Base-by-base conservation (phyloP, 2,329 filamentous ascomycete genomes). In the Magnaporthales sp. region DNA sequence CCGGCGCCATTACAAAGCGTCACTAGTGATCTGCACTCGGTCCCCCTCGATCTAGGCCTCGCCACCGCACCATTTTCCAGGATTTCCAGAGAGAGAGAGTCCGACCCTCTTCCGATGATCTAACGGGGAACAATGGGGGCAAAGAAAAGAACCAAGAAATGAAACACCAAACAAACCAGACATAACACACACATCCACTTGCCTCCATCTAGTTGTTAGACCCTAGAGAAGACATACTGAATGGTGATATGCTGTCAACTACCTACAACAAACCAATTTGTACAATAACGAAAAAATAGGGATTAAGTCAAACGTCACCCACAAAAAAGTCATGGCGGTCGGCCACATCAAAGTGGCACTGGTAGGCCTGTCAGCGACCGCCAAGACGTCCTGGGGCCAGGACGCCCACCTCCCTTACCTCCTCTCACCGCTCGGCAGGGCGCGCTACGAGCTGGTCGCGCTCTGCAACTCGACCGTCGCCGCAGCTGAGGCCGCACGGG, bases 371-470 rank as follows among this genome's bases (percentile, higher is more conserved):
- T 69, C 70, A 7, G 26, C 68, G n/a, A 63, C 26, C 26, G 46
- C 66, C 26, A 54, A 32, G 38, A 66, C 67, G 26, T 63, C 62
- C 30, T 70, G 69, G 68, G 70, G 66, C 22, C 22, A 22, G 58
- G 24, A 72, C 29, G 84, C 82, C 2, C 87, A 89, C 70, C 80
- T 89, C 0, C 85, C 87, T 0, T 88, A 88, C 72, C 81, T 89
- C 2, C 73, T 80, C 31, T 83, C 83, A 0, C 73, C 79, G 0
- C 75, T 72, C 3, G 79, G 80, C 8, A 77, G 76, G 19, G 69
- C 76, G 1, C 75, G 79, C 13, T 86, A 80, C 68, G 67, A 78
- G 29, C 82, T 87, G 62, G 79, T 82, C 1, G 85, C 83, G 0
- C 75, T 87, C 0, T 78, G 80, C 67, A 86, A 86, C 75, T 83